Evolutionary conservation across 345 rosid species (phyloP).

Genomic region (Aurinia saxatilis): DNA sequence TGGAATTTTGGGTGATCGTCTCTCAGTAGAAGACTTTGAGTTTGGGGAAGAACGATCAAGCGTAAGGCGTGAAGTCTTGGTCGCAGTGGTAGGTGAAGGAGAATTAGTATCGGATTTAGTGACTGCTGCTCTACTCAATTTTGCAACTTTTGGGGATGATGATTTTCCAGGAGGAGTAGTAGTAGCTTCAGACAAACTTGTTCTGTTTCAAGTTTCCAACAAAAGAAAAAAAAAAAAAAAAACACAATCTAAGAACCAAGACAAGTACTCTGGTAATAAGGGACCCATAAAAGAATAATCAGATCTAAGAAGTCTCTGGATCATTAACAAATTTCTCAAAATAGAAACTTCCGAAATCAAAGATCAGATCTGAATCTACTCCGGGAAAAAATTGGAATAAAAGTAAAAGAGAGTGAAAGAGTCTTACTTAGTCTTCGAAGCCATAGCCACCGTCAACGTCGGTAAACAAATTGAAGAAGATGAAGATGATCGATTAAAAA

Average conservation of each 20-base stretch:
- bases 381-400: background rate
- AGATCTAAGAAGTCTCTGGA: background rate
- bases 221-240: constrained; percentile 3
- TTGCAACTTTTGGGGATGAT: constrained; percentile 53
- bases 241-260: background rate
- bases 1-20: constrained; percentile 57
- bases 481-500: background rate
- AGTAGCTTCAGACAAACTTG: constrained; percentile 58
- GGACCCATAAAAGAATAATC: background rate
- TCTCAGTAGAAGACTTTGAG: constrained; percentile 59
- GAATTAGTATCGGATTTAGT: constrained; percentile 62
- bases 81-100: constrained; percentile 49
- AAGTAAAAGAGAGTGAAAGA: background rate
- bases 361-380: constrained; percentile 23
- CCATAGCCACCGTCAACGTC: constrained; percentile 14
- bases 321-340: constrained; percentile 14
- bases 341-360: too few relatives aligned
- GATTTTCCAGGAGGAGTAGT: constrained; percentile 55
- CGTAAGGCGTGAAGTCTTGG: constrained; percentile 59
- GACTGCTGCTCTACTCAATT: constrained; percentile 37
- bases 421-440: constrained; percentile 31
- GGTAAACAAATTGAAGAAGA: background rate
- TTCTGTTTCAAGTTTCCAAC: constrained; percentile 46
- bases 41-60: constrained; percentile 61
- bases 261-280: background rate